Conservation (phyloP, 1,284 basidiomycete genomes). For the Boletellus sp. region DNA sequence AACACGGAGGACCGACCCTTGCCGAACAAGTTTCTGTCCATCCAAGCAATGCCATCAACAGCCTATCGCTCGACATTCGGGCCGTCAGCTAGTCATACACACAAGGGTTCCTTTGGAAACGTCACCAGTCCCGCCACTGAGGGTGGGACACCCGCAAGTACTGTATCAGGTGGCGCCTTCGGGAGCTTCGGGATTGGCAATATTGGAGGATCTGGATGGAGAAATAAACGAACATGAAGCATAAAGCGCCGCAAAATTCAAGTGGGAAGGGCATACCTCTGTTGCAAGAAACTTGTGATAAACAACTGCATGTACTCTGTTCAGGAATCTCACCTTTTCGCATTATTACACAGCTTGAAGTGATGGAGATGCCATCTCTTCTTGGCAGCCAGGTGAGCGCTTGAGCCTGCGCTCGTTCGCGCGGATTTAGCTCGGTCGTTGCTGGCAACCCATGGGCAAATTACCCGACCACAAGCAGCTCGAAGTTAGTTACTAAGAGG, state of each 20-base stretch:
- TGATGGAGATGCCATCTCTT: neutral
- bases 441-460: no score
- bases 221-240: constrained; percentile 25
- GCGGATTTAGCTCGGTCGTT: no score
- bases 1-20: constrained; percentile 78
- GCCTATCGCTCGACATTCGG: constrained; percentile 63
- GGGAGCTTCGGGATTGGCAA: constrained; percentile 47
- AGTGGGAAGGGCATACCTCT: neutral
- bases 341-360: constrained; percentile 2
- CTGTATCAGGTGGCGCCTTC: constrained; percentile 39
- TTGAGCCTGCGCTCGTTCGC: no score
- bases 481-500: no score
- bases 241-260: neutral
- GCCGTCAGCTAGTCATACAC: constrained; percentile 17
- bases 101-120: constrained; percentile 21
- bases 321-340: constrained; percentile 10
- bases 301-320: constrained; percentile 13
- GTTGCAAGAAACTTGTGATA: constrained; percentile 5
- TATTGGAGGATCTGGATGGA: constrained; percentile 33
- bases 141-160: constrained; percentile 18
- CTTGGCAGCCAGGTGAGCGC: neutral
- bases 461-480: no score
- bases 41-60: constrained; percentile 62
- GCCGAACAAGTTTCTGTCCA: constrained; percentile 76
- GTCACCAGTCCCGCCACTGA: constrained; percentile 24